These are phyloP conservation scores for Saccharomyces paradoxus DNA, from an alignment of 805 yeast genomes.

Conservation along the genomic window DNA sequence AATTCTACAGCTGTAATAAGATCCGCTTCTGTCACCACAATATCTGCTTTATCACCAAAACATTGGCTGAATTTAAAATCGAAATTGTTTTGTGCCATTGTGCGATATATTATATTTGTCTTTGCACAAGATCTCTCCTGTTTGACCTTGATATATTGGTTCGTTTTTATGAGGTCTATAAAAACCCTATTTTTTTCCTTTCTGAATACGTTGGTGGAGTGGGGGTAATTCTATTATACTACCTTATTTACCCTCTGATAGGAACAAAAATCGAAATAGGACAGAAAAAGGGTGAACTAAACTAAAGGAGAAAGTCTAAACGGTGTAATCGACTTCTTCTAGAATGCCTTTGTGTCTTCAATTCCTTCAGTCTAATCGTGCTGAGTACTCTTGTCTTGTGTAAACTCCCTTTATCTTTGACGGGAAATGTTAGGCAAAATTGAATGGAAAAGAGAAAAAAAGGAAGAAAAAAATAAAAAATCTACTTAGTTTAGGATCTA, in stretches of 20 bases:
- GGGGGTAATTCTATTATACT: not conserved
- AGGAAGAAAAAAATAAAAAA: not conserved
- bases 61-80: slow-evolving; percentile 82
- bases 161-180: not conserved
- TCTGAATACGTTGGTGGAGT: not conserved
- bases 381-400: not conserved
- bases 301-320: not conserved
- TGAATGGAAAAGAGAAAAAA: not conserved
- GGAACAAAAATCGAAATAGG: not conserved
- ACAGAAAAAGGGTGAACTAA: not conserved
- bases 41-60: slow-evolving; percentile 97
- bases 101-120: not conserved
- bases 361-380: not conserved
- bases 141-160: not conserved
- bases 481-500: not conserved
- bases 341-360: not conserved
- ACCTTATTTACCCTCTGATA: not conserved
- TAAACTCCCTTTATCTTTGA: not conserved
- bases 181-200: not conserved
- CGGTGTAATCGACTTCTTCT: not conserved
- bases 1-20: slow-evolving; percentile 95
- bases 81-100: slow-evolving; percentile 30
- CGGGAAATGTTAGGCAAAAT: not conserved
- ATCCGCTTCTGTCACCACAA: slow-evolving; percentile 94
- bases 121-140: not conserved